Evolutionary conservation across 2,329 filamentous ascomycete species (phyloP).

Genomic region (Aspergillus glaucus): DNA sequence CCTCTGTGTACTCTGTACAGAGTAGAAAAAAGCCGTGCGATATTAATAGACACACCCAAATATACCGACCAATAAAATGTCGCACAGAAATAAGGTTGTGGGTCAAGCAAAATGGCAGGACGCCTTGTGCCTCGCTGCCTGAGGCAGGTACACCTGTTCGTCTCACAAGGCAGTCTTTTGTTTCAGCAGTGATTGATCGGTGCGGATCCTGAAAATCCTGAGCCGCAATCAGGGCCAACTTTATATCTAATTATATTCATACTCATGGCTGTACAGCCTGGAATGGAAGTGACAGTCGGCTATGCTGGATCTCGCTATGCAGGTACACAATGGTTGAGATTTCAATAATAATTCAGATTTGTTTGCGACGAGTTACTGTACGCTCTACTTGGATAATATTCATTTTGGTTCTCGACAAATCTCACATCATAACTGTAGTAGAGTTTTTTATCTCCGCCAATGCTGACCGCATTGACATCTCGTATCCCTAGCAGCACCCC

Average conservation of each 20-base stretch:
- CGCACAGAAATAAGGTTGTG: not conserved
- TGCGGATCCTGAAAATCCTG: not conserved
- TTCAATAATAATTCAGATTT: not conserved
- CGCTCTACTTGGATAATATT: too few species aligned
- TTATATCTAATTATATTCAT: not conserved
- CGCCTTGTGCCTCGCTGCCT: not conserved
- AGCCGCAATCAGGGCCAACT: not conserved
- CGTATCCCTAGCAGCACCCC: not conserved
- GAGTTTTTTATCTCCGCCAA: too few species aligned
- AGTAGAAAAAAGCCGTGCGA: not conserved
- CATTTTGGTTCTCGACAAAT: too few species aligned
- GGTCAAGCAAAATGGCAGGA: not conserved
- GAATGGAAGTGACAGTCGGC: not conserved
- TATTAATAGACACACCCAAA: not conserved
- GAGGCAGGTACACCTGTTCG: not conserved
- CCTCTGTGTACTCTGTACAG: too few species aligned
- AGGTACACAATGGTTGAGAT: not conserved
- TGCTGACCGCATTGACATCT: not conserved
- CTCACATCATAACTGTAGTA: too few species aligned
- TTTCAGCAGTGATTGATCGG: not conserved
- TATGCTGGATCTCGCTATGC: not conserved
- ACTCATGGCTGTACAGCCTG: not conserved
- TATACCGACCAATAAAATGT: not conserved
- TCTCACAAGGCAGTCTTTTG: not conserved
- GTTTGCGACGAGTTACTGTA: too few species aligned